phyloP scores from a whole-genome alignment of 1,284 basidiomycete species.

The Xanthoconium separans region DNA sequence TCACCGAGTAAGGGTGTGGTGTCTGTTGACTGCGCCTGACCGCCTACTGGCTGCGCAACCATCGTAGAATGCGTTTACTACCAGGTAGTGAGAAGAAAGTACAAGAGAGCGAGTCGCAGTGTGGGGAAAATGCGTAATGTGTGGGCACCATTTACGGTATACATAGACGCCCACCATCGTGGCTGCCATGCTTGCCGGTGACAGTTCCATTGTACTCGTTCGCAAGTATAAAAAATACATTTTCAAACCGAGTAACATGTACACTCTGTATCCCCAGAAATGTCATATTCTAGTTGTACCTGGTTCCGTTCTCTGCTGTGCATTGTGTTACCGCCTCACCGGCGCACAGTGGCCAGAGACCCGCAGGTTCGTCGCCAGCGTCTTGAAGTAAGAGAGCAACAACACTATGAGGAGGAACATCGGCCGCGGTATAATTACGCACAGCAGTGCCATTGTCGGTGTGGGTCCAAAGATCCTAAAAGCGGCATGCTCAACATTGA shows the following conservation, averaged over 20 bases:
- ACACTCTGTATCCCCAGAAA: not conserved
- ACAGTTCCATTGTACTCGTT: too few species aligned
- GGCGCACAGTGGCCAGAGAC: constrained; percentile 44
- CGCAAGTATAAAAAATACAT: too few species aligned
- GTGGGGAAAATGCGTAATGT: not conserved
- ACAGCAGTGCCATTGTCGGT: constrained; percentile 66
- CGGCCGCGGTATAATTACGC: constrained; percentile 55
- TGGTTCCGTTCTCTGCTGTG: constrained; percentile 31
- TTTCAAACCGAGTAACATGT: not conserved
- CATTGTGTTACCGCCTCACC: constrained; percentile 27
- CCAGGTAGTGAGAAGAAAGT: not conserved
- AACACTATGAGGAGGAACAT: constrained; percentile 63
- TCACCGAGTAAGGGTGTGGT: constrained; percentile 27
- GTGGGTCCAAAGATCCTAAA: constrained; percentile 66
- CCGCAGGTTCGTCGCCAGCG: constrained; percentile 62
- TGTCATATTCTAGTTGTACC: constrained; percentile 16
- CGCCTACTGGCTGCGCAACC: constrained; percentile 4
- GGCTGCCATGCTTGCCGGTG: too few species aligned
- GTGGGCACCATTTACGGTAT: not conserved
- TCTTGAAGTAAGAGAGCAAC: constrained; percentile 63
- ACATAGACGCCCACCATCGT: too few species aligned
- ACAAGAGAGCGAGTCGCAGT: not conserved
- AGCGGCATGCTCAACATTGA: not conserved
- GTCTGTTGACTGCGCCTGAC: not conserved
- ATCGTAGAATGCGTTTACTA: constrained; percentile 8